Conservation (phyloP, 768 basidiomycete genomes). For the Pleurotus eryngii region DNA sequence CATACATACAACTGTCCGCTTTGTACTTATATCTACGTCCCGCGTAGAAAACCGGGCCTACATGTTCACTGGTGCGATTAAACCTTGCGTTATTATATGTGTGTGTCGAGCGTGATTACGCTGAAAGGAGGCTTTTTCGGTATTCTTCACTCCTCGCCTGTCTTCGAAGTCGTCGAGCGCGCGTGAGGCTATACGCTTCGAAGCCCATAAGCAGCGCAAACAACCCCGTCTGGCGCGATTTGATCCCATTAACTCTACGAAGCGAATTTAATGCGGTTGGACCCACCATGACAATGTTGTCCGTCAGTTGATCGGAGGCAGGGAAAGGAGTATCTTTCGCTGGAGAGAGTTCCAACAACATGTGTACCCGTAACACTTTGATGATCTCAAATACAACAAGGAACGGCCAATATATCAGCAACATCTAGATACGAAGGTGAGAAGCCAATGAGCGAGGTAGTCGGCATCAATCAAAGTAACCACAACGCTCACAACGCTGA, state of each 20-base stretch:
- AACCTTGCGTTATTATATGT: no score
- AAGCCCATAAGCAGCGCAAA: no score
- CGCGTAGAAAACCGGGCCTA: not conserved
- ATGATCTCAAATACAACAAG: conserved; percentile 16
- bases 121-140: no score
- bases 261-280: not conserved
- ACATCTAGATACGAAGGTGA: conserved; percentile 10
- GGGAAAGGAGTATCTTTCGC: conserved; percentile 21
- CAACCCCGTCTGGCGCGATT: no score
- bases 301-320: conserved; percentile 21
- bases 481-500: conserved; percentile 15
- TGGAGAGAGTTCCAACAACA: conserved; percentile 15
- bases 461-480: not conserved
- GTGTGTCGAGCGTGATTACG: no score
- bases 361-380: conserved; percentile 16
- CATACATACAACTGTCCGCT: not conserved
- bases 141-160: no score
- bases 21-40: not conserved
- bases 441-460: not conserved
- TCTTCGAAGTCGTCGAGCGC: no score
- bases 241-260: no score
- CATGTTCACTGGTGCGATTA: no score
- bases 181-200: no score
- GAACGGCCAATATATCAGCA: conserved; percentile 21
- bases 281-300: conserved; percentile 25